These are phyloP conservation scores for Podospora pseudocomata DNA, from an alignment of 495 filamentous ascomycete species.

Conservation along the genomic window DNA sequence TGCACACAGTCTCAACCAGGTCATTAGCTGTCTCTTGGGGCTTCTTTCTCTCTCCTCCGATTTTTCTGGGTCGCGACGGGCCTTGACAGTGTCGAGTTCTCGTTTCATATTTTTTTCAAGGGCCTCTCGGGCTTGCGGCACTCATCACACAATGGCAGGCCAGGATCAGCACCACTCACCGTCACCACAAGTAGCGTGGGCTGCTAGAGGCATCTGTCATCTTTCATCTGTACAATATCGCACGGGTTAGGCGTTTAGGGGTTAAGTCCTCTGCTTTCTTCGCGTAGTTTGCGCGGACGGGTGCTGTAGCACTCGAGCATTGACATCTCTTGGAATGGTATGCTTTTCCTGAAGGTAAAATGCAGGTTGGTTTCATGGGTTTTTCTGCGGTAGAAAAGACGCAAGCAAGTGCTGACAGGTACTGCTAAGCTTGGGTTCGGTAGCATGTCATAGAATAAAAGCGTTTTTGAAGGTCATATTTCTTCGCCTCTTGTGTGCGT, in stretches of 20 bases:
- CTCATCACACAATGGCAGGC: no score
- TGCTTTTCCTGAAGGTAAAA: background rate
- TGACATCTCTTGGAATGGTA: background rate
- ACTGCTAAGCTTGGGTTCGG: background rate
- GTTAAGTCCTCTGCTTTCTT: background rate
- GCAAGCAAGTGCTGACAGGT: slow-evolving; percentile 1
- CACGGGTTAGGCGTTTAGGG: background rate
- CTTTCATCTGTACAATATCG: background rate
- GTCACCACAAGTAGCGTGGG: no score
- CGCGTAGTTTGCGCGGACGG: background rate
- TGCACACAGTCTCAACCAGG: background rate
- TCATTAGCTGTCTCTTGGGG: background rate
- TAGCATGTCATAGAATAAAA: background rate
- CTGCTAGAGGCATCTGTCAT: background rate
- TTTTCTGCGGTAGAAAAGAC: background rate
- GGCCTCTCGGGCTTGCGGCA: no score
- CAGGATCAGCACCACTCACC: no score
- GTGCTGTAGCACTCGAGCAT: background rate
- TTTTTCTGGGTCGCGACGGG: no score
- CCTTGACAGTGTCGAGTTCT: no score
- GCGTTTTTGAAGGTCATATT: background rate
- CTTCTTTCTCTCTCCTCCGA: background rate
- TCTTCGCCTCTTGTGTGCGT: no score
- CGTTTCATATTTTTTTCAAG: no score
- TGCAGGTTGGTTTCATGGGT: background rate